Conservation (phyloP, 1,284 basidiomycete genomes). For the Marasmius sp. region DNA sequence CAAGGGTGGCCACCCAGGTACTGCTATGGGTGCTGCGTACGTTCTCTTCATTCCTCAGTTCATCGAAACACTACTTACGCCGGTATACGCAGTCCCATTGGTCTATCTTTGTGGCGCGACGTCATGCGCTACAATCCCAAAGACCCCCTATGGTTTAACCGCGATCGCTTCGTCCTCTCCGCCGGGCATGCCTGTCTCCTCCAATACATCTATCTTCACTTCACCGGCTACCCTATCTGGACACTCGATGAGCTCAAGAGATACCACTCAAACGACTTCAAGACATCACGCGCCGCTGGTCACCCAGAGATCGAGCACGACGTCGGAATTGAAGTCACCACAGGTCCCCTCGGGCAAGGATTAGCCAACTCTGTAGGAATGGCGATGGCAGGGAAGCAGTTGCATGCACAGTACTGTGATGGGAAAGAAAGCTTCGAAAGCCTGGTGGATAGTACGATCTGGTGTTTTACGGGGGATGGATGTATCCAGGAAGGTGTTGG, state of each 20-base stretch:
- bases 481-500: constrained; percentile 79
- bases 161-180: constrained; percentile 58
- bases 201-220: constrained; percentile 61
- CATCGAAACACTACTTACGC: not conserved
- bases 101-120: constrained; percentile 15
- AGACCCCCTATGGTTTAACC: constrained; percentile 25
- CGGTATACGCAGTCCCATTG: constrained; percentile 7
- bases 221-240: constrained; percentile 55
- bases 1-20: constrained; percentile 13
- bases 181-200: constrained; percentile 57
- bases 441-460: constrained; percentile 72
- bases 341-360: constrained; percentile 76
- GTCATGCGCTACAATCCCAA: constrained; percentile 14
- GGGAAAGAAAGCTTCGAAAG: constrained; percentile 64
- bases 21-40: constrained; percentile 10
- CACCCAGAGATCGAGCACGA: constrained; percentile 8
- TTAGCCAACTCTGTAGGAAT: constrained; percentile 75
- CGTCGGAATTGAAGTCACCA: constrained; percentile 39
- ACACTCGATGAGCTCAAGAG: constrained; percentile 59
- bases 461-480: constrained; percentile 73
- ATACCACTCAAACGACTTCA: constrained; percentile 44
- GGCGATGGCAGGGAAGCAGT: constrained; percentile 71
- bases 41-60: not conserved
- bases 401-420: constrained; percentile 56
- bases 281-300: constrained; percentile 10